phyloP scores from a whole-genome alignment of 2,329 filamentous ascomycete species.

The Microdochium paspali region DNA sequence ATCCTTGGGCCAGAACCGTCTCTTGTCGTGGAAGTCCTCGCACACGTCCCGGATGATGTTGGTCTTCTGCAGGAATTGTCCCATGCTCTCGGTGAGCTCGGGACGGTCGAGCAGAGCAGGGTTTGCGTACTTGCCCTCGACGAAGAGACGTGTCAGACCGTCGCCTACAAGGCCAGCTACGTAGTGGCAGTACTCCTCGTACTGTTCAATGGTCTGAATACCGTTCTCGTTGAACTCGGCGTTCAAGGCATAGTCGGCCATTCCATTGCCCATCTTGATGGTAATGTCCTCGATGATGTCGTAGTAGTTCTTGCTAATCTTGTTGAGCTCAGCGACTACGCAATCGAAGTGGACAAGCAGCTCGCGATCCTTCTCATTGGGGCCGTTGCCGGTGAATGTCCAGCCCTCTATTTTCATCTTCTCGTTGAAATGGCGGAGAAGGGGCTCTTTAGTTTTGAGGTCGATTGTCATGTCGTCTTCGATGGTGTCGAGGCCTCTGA shows the following conservation, averaged over 20 bases:
- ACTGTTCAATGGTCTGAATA: constrained; percentile 76
- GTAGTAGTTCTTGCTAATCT: constrained; percentile 75
- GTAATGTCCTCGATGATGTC: constrained; percentile 89
- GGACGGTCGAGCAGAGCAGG: constrained; percentile 70
- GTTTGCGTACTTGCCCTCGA: constrained; percentile 79
- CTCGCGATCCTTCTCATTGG: constrained; percentile 88
- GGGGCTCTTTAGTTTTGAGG: constrained; percentile 70
- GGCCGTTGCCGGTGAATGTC: constrained; percentile 79
- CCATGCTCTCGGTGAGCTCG: constrained; percentile 88
- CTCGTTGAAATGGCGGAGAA: constrained; percentile 74
- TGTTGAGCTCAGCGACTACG: constrained; percentile 78
- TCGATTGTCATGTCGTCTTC: constrained; percentile 97
- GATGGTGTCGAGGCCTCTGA: constrained; percentile 93
- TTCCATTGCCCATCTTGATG: constrained; percentile 91
- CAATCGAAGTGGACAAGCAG: constrained; percentile 87
- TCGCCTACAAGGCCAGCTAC: constrained; percentile 98
- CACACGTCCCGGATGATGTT: constrained; percentile 96
- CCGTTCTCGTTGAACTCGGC: constrained; percentile 72
- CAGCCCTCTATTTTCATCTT: constrained; percentile 77
- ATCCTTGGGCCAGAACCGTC: constrained; percentile 90
- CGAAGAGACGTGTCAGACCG: constrained; percentile 82
- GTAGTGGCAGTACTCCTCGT: constrained; percentile 96
- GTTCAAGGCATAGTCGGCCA: constrained; percentile 91
- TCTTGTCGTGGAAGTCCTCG: constrained; percentile 80
- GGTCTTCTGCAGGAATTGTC: constrained; percentile 92